These are phyloP conservation scores for Pseudogymnoascus destructans DNA, from an alignment of 2,329 filamentous ascomycete genomes.

Conservation along the genomic window DNA sequence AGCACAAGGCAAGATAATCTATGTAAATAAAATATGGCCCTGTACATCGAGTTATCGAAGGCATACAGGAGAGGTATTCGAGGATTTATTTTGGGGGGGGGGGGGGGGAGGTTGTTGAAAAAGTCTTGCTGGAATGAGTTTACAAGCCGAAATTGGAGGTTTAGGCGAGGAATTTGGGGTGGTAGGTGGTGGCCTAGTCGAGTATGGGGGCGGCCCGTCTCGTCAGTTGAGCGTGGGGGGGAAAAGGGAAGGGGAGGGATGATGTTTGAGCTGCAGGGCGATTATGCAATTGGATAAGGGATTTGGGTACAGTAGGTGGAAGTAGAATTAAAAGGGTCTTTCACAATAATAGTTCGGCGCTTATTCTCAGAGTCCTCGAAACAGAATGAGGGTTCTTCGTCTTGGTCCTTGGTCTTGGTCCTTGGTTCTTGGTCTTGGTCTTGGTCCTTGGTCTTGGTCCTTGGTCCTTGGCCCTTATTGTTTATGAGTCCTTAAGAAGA, in stretches of 20 bases:
- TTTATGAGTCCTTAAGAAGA: background rate
- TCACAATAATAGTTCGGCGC: background rate
- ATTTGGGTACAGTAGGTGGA: background rate
- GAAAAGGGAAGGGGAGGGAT: background rate
- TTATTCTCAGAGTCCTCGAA: background rate
- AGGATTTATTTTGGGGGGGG: too few relatives aligned
- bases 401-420: background rate
- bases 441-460: background rate
- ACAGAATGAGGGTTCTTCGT: background rate
- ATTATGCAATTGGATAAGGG: background rate
- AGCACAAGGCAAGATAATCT: background rate
- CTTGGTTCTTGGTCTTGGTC: background rate
- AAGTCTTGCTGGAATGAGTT: background rate
- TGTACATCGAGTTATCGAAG: background rate
- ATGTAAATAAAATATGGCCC: conserved; percentile 1
- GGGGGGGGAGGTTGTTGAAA: background rate
- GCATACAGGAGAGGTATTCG: background rate
- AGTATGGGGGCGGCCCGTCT: background rate
- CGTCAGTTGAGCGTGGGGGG: background rate
- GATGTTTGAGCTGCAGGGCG: background rate
- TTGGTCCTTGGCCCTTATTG: background rate
- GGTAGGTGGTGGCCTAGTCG: background rate
- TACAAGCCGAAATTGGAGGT: background rate
- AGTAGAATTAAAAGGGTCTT: background rate
- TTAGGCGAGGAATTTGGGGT: background rate